Evolutionary conservation across 2,329 filamentous ascomycete species (phyloP).

Genomic region (Penicillium nordicum): DNA sequence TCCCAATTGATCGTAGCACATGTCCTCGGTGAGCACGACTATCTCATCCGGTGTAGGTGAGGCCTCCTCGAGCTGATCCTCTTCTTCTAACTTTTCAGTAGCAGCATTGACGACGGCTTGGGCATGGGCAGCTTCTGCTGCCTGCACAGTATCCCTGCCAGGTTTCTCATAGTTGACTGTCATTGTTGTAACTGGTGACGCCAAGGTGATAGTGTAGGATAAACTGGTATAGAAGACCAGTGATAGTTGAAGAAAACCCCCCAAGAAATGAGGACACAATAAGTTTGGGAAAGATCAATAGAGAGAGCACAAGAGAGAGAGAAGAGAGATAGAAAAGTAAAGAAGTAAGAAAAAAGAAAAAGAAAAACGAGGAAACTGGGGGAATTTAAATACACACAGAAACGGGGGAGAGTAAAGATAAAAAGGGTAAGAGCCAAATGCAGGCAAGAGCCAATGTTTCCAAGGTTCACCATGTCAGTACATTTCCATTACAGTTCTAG

Average conservation of each 20-base stretch:
- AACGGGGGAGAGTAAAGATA: neutral
- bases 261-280: neutral
- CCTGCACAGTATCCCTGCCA: conserved; percentile 26
- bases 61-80: conserved; percentile 27
- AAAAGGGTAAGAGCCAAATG: conserved; percentile 14
- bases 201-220: neutral
- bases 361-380: neutral
- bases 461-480: neutral
- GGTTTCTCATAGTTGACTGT: conserved; percentile 14
- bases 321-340: neutral
- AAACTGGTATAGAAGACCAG: neutral
- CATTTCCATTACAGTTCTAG: neutral
- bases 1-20: conserved; percentile 65
- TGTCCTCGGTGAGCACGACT: conserved; percentile 48
- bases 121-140: conserved; percentile 35
- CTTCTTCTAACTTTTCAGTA: conserved; percentile 21
- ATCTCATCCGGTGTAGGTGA: conserved; percentile 26
- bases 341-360: neutral
- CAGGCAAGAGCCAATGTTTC: conserved; percentile 8
- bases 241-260: neutral
- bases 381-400: conserved; percentile 14
- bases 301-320: neutral
- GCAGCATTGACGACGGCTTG: conserved; percentile 23
- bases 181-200: conserved; percentile 15
- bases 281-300: conserved; percentile 2